Evolutionary conservation across 75 land plant species (phyloP), one percentile per base, ranked within the genome.

Genomic region (Ceratopteris richardii): DNA sequence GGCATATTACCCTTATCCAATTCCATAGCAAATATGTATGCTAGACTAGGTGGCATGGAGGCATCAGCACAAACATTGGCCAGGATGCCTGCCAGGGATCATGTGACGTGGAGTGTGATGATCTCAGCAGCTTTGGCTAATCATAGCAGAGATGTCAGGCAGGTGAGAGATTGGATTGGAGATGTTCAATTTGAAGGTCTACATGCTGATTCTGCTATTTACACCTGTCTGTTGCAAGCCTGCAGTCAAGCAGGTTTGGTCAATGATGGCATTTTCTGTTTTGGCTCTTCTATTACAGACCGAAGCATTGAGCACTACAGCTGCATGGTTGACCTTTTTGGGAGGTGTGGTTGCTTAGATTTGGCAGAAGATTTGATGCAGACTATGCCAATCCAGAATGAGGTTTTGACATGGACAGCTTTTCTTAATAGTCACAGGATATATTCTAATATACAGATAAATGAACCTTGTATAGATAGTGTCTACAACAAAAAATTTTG

Each of bases 81-180:
- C 62, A n/a, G 31, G 43, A 80, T 80, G 76, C 31, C 17, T 0
- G 57, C 37, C 30, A 71, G 63, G 31, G 83, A 80, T 59, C 44
- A 72, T 20, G 76, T 80, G 44, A 64, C 78, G 9, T 80, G 83
- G 79, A 75, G 75, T 59, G 54, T 78, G 11, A 72, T 80, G 69
- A 66, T 80, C 20, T 58, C 75, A 31, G 83, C 74, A 37, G 75
- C 71, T 47, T 56, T 75, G 1, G 78, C 72, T 39, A 56, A 61
- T 14, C 76, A 78, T 16, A 65, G 29, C 42, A 9, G 42, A 9
- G n/a, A n/a, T n/a, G n/a, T n/a, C n/a, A 40, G 42, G 14, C 13
- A 40, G 14, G 42, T 14, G 14, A 10, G 9, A 10, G 42, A 40
- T 10, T 9, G 9, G 9, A 9, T 40, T 9, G 42, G 9, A 14